A percentile compares a stretch with the other conserved stretches of the same genome.
Evolutionary conservation across 2,329 filamentous ascomycete genomes (phyloP).

Genomic region (Ophiocordyceps camponoti-floridani): DNA sequence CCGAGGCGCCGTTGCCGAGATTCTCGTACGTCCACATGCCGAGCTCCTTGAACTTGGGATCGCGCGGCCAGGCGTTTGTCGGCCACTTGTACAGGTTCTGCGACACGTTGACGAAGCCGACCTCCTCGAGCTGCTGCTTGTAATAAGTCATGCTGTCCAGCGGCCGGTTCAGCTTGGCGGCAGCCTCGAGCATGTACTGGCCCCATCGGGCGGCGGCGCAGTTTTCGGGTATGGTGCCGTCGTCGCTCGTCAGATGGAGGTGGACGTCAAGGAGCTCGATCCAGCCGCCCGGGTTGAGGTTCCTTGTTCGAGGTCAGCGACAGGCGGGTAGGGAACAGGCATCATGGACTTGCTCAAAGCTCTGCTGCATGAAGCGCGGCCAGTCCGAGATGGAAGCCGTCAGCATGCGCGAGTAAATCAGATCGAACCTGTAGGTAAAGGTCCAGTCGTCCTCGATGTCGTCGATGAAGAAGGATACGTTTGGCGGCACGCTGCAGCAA

Average conservation of each 20-base stretch:
- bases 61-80: slow-evolving; percentile 31
- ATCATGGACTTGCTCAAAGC: slow-evolving; percentile 9
- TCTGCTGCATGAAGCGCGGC: slow-evolving; percentile 17
- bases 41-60: slow-evolving; percentile 30
- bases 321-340: no score
- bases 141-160: slow-evolving; percentile 12
- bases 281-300: slow-evolving; percentile 24
- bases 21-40: slow-evolving; percentile 19
- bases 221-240: slow-evolving; percentile 16
- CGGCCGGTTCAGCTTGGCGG: slow-evolving; percentile 11
- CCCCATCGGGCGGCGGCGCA: slow-evolving; percentile 12
- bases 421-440: slow-evolving; percentile 19
- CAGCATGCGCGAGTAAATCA: slow-evolving; percentile 21
- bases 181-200: slow-evolving; percentile 12
- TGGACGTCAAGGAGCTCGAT: slow-evolving; percentile 24
- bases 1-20: slow-evolving; percentile 14
- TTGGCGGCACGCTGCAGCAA: slow-evolving; percentile 22
- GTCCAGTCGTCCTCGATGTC: slow-evolving; percentile 23
- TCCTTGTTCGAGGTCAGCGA: slow-evolving; percentile 1
- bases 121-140: slow-evolving; percentile 23
- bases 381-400: slow-evolving; percentile 16
- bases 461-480: slow-evolving; percentile 28
- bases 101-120: slow-evolving; percentile 33
- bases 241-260: slow-evolving; percentile 20
- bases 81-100: slow-evolving; percentile 31